A percentile compares a stretch with the other conserved stretches of the same genome.
Conservation (phyloP, 2,329 filamentous ascomycete species). For the Fusarium sp. region DNA sequence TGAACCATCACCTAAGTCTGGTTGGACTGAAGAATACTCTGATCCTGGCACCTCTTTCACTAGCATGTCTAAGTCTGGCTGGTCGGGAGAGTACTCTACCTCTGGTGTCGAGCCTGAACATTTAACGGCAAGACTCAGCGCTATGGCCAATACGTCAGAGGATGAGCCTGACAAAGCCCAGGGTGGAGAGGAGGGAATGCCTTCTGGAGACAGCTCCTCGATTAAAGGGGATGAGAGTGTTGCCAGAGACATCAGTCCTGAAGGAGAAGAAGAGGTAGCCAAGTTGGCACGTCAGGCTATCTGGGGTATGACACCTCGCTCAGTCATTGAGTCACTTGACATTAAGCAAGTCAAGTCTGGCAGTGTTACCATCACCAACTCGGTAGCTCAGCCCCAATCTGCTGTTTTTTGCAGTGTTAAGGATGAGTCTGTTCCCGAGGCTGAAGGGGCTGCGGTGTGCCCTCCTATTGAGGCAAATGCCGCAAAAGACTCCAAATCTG, state of each 20-base stretch:
- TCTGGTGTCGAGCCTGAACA: background rate
- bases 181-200: accelerated
- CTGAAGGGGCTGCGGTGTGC: too few relatives aligned
- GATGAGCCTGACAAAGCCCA: too few relatives aligned
- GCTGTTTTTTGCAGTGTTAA: background rate
- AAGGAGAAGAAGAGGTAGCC: background rate
- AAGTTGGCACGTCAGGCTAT: background rate
- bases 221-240: too few relatives aligned
- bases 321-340: background rate
- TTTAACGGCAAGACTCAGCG: background rate
- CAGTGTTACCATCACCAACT: background rate
- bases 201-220: background rate
- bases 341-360: background rate
- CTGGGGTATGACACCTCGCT: background rate
- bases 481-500: too few relatives aligned
- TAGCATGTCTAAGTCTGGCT: background rate
- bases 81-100: background rate
- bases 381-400: background rate
- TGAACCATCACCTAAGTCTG: background rate
- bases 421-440: background rate
- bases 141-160: background rate
- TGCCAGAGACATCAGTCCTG: too few relatives aligned
- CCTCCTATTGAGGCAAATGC: background rate
- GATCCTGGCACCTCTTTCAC: background rate
- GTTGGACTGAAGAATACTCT: background rate